Base-by-base conservation (phyloP, 2,329 filamentous ascomycete genomes). In the Cladosporium sp. region DNA sequence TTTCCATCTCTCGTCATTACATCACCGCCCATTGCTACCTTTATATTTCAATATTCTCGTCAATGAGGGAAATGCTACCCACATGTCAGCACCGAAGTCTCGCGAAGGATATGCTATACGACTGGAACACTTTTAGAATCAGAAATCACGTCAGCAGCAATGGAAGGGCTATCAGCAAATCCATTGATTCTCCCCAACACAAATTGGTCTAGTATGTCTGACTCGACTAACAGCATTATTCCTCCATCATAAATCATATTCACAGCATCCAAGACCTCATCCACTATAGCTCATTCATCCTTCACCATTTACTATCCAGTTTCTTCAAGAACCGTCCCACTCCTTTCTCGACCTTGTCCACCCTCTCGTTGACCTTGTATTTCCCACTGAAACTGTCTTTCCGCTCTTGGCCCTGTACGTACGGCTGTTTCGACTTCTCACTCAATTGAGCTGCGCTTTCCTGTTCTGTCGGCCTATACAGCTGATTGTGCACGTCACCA, bases 291-390 rank as follows among this genome's bases (percentile, higher is more conserved):
- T 32, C 35, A 12, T 15, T 25, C 17, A 25, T 2, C 7, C 4
- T 69, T 36, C 50, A 56, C 55, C 55, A 57, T 37, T 51, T 57
- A 13, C 55, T 90, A 76, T 91, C 88, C 72, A 91, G 80, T 75
- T 86, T 90, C 80, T 87, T 90, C 63, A 91, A 72, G 77, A 91
- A 86, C 6, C 85, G 84, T 25, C 83, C 82, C 4, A 91, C 82
- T 1, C 87, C 85, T 70, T 84, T 85, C 74, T 91, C 88, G 34
- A 91, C 65, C 65, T 83, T 80, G 25, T 83, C 84, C 0, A 87
- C 83, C 60, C 83, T 81, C 69, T 85, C 82, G 65, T 89, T 87
- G 28, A 90, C 71, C 68, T 80, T 58, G 24, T 54, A 32, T 39
- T 58, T 60, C 5, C 57, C 62, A 39, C 62, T 55, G 13, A 47